phyloP scores from a whole-genome alignment of 768 basidiomycete species.

The Tephrocybe sp. region DNA sequence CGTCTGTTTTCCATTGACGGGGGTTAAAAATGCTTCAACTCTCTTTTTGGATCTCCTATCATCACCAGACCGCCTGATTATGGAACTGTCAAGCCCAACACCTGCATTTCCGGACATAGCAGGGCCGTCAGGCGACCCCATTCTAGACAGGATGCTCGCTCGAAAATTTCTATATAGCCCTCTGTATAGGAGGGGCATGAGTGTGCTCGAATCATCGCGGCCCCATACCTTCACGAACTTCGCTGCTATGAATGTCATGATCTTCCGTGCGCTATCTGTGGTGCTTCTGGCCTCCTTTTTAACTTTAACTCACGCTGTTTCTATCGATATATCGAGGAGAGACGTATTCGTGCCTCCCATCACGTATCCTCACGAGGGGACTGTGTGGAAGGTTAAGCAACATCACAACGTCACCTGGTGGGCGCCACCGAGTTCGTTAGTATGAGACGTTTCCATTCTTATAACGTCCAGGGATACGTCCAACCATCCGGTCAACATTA shows the following conservation, averaged over 20 bases:
- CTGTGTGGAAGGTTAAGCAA: slow-evolving; percentile 36
- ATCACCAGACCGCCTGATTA: slow-evolving; percentile 1
- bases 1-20: no score
- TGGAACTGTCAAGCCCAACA: background rate
- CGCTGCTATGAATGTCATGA: background rate
- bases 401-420: slow-evolving; percentile 41
- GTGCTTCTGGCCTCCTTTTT: slow-evolving; percentile 9
- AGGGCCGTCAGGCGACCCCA: slow-evolving; percentile 1
- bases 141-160: background rate
- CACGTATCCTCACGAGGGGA: slow-evolving; percentile 26
- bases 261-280: background rate
- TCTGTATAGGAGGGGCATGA: background rate
- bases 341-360: slow-evolving; percentile 43
- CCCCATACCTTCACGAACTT: background rate
- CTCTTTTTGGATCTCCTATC: background rate
- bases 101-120: background rate
- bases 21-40: no score
- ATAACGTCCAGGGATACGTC: slow-evolving; percentile 26
- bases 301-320: background rate
- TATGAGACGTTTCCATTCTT: slow-evolving; percentile 13
- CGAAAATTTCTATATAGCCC: background rate
- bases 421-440: slow-evolving; percentile 14
- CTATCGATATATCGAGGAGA: slow-evolving; percentile 14
- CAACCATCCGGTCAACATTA: slow-evolving; percentile 33
- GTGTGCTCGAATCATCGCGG: background rate